phyloP scores from a whole-genome alignment of 352 stramenopile genomes.

The Phytopythium boreale region DNA sequence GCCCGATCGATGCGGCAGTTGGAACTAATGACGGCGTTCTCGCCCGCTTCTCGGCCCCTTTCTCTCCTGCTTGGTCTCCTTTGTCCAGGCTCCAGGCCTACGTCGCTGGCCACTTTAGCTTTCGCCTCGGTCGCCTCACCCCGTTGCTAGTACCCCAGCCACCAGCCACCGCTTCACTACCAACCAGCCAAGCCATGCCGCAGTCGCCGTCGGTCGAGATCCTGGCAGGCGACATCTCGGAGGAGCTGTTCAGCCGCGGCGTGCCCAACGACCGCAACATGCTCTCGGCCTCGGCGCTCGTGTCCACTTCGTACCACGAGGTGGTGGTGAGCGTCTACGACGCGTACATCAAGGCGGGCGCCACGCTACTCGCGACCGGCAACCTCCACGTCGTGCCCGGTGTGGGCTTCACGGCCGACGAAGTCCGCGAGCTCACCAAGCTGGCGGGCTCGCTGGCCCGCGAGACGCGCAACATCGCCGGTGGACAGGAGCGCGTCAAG shows the following conservation, averaged over 20 bases:
- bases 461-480: constrained; percentile 30
- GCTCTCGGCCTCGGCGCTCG: constrained; percentile 83
- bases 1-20: background rate
- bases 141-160: background rate
- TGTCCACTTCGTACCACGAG: constrained; percentile 59
- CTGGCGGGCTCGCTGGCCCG: constrained; percentile 64
- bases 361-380: constrained; percentile 83
- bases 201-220: constrained; percentile 35
- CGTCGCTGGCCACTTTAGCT: background rate
- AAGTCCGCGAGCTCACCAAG: constrained; percentile 65
- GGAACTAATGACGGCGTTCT: background rate
- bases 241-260: constrained; percentile 85
- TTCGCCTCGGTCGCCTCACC: background rate
- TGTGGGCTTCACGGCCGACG: constrained; percentile 75
- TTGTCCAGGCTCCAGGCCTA: no score
- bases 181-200: background rate
- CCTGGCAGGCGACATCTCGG: constrained; percentile 81
- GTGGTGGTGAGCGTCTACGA: constrained; percentile 66
- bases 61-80: no score
- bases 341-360: constrained; percentile 76
- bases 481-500: constrained; percentile 28
- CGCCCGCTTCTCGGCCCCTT: no score
- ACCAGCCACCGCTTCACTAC: background rate
- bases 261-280: constrained; percentile 90
- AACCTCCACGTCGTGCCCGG: constrained; percentile 88